Evolutionary conservation across 2,329 filamentous ascomycete genomes (phyloP).

Genomic region (Didymella exigua): DNA sequence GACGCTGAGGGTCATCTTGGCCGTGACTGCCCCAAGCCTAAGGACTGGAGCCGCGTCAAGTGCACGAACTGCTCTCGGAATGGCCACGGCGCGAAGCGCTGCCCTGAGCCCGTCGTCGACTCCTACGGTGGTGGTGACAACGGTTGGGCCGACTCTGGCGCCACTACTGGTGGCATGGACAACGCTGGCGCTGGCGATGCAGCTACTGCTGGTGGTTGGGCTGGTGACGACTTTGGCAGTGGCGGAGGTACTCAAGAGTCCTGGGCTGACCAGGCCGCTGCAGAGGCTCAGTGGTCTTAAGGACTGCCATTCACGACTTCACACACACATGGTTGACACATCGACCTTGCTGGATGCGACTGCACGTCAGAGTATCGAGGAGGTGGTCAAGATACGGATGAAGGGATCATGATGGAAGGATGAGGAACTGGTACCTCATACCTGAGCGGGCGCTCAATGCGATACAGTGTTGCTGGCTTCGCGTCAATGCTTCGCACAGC

Average conservation of each 20-base stretch:
- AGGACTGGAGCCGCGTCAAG: constrained; percentile 63
- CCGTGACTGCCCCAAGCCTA: constrained; percentile 61
- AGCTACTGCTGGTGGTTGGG: constrained; percentile 24
- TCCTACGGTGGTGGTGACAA: constrained; percentile 30
- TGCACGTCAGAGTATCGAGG: background rate
- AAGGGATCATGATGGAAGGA: background rate
- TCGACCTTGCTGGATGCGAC: background rate
- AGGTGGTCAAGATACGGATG: background rate
- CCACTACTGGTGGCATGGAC: constrained; percentile 28
- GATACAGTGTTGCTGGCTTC: background rate
- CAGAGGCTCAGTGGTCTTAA: constrained; percentile 20
- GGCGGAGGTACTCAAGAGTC: constrained; percentile 13
- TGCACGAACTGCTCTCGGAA: constrained; percentile 62
- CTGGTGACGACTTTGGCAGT: constrained; percentile 11
- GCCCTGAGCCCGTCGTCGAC: constrained; percentile 39
- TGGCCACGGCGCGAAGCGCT: constrained; percentile 52
- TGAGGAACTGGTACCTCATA: constrained; percentile 8
- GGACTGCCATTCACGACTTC: background rate
- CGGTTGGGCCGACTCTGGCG: constrained; percentile 31
- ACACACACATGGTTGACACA: background rate
- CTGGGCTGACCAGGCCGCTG: constrained; percentile 14
- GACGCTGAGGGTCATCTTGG: constrained; percentile 65
- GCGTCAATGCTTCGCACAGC: background rate
- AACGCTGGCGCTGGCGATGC: constrained; percentile 24
- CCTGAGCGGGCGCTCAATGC: background rate